phyloP scores from a whole-genome alignment of 1,284 basidiomycete genomes.

The Fomitopsis schrenkii region DNA sequence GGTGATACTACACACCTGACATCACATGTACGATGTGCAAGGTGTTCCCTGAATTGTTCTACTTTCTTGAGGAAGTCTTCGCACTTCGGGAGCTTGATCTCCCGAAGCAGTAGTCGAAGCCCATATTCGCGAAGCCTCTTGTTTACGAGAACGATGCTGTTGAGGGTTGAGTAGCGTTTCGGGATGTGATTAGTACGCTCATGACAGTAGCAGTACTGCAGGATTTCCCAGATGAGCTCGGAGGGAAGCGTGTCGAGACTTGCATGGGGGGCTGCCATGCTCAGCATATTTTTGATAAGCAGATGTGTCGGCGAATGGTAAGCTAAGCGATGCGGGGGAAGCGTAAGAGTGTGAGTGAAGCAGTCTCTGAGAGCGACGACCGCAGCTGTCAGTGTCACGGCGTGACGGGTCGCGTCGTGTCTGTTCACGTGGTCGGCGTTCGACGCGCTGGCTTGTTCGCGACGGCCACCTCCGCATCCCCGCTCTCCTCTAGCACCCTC shows the following conservation, averaged over 20 bases:
- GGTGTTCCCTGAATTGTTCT: neutral
- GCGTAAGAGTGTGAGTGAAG: neutral
- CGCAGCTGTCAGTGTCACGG: neutral
- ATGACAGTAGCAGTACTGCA: neutral
- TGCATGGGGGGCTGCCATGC: neutral
- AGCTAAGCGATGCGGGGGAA: no score
- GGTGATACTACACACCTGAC: neutral
- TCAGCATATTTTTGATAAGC: neutral
- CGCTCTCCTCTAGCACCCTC: neutral
- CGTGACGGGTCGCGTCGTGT: neutral
- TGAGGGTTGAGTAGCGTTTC: neutral
- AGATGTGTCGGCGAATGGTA: no score
- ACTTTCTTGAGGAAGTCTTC: neutral
- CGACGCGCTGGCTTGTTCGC: constrained; percentile 1
- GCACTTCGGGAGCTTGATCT: neutral
- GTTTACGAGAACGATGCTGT: neutral
- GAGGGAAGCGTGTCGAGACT: neutral
- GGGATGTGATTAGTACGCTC: neutral
- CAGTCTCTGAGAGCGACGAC: neutral
- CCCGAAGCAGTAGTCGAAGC: neutral
- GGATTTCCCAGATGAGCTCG: neutral
- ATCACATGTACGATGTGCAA: neutral
- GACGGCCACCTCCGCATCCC: neutral
- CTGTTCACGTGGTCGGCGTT: neutral
- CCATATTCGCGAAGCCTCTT: neutral